Conservation (phyloP, 2,329 filamentous ascomycete genomes). For the Exophiala spinifera region DNA sequence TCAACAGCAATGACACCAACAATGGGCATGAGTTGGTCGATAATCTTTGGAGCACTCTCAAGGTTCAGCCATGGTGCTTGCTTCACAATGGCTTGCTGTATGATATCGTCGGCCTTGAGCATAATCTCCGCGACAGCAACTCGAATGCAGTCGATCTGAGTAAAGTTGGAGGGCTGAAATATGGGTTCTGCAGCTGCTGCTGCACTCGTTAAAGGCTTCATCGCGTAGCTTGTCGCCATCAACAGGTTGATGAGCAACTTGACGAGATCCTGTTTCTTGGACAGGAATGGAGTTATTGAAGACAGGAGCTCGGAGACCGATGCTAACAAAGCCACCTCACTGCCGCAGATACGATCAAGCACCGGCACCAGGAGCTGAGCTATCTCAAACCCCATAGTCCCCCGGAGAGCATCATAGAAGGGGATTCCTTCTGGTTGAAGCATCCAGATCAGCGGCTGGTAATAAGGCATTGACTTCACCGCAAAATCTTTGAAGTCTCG, state of each 20-base stretch:
- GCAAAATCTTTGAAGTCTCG: conserved; percentile 31
- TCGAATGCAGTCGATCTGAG: conserved; percentile 21
- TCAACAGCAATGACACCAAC: conserved; percentile 35
- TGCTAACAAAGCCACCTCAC: conserved; percentile 6
- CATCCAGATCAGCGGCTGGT: conserved; percentile 37
- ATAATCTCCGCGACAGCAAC: conserved; percentile 17
- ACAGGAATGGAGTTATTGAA: conserved; percentile 12
- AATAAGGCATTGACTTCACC: conserved; percentile 33
- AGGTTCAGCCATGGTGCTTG: conserved; percentile 43
- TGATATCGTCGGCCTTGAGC: conserved; percentile 34
- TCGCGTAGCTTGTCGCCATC: conserved; percentile 24
- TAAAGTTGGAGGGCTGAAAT: conserved; percentile 8
- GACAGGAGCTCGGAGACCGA: conserved; percentile 17
- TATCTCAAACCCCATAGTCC: conserved; percentile 32
- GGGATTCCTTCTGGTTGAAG: conserved; percentile 37
- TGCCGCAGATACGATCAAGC: conserved; percentile 15
- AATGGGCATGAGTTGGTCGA: conserved; percentile 34
- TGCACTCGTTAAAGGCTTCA: conserved; percentile 10
- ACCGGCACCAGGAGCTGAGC: conserved; percentile 13
- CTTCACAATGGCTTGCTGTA: conserved; percentile 41
- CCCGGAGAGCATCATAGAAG: conserved; percentile 37
- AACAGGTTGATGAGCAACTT: conserved; percentile 16
- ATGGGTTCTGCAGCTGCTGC: conserved; percentile 1
- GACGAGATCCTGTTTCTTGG: conserved; percentile 18
- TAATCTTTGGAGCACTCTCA: conserved; percentile 40